Conservation (phyloP, 805 yeast genomes). For the Saturnispora bothae region DNA sequence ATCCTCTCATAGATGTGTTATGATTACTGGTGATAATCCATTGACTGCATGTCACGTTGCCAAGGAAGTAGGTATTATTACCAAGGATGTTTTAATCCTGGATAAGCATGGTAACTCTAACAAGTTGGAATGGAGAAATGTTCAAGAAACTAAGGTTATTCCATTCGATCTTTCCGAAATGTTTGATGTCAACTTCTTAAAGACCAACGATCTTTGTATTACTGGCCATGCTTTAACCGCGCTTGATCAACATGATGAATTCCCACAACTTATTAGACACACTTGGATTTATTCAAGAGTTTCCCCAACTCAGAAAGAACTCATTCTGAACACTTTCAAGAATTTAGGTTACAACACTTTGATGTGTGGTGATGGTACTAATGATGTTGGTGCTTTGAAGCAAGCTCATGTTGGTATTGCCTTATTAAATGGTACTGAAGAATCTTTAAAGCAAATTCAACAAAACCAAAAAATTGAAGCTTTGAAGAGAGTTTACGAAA, state of each 20-base stretch:
- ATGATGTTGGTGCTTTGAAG: conserved; percentile 97
- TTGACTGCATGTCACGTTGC: conserved; percentile 98
- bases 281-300: conserved; percentile 98
- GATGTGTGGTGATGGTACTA: conserved; percentile 99
- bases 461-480: conserved; percentile 66
- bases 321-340: conserved; percentile 71
- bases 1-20: conserved; percentile 88
- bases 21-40: conserved; percentile 99
- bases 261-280: conserved; percentile 65
- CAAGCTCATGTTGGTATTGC: conserved; percentile 99
- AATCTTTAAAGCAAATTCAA: conserved; percentile 78
- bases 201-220: conserved; percentile 72
- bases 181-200: conserved; percentile 47
- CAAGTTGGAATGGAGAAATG: conserved; percentile 74
- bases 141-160: conserved; percentile 60
- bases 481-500: conserved; percentile 59
- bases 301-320: conserved; percentile 93
- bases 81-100: conserved; percentile 72
- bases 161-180: conserved; percentile 54
- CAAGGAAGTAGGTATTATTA: conserved; percentile 79
- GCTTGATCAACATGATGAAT: conserved; percentile 56
- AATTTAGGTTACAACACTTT: conserved; percentile 84
- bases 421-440: conserved; percentile 93
- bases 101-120: conserved; percentile 52
- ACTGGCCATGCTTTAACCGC: conserved; percentile 83